A percentile compares a stretch with the other conserved stretches of the same genome.
Conservation (phyloP, 257 asterid genomes). For the Eustoma russellianum region DNA sequence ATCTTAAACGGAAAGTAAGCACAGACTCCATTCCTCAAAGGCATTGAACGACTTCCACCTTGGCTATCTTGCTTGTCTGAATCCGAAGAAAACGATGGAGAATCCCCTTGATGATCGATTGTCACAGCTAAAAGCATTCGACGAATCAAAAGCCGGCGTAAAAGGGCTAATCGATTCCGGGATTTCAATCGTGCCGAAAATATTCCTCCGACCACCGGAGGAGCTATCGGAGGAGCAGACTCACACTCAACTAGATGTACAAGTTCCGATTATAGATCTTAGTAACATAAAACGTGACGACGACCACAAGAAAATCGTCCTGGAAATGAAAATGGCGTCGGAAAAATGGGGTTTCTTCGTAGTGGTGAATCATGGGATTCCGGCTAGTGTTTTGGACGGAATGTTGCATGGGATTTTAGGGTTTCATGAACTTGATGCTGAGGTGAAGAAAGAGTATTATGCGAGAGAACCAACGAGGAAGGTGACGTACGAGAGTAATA, state of each 20-base stretch:
- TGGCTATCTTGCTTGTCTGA: not conserved
- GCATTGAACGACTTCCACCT: not conserved
- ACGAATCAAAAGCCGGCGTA: conserved; percentile 20
- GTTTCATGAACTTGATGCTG: conserved; percentile 55
- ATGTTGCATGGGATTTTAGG: conserved; percentile 39
- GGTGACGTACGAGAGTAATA: conserved; percentile 45
- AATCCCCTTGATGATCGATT: conserved; percentile 8
- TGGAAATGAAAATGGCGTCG: conserved; percentile 37
- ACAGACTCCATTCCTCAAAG: not conserved
- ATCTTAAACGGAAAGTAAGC: not conserved
- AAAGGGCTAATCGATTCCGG: conserved; percentile 31
- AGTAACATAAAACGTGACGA: conserved; percentile 12
- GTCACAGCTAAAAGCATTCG: conserved; percentile 18
- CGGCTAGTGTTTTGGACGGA: conserved; percentile 27
- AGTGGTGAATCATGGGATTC: conserved; percentile 55
- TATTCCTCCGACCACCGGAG: conserved; percentile 24
- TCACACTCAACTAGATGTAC: not conserved
- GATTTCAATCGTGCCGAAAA: conserved; percentile 13
- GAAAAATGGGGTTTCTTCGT: conserved; percentile 57
- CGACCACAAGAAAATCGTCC: conserved; percentile 14
- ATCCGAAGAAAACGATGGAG: conserved; percentile 2
- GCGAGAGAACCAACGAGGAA: conserved; percentile 22
- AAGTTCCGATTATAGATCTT: conserved; percentile 45
- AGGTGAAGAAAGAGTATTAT: conserved; percentile 31
- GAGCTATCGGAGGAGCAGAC: conserved; percentile 34